phyloP scores from a whole-genome alignment of 345 rosid genomes.

The Rhodamnia argentea region DNA sequence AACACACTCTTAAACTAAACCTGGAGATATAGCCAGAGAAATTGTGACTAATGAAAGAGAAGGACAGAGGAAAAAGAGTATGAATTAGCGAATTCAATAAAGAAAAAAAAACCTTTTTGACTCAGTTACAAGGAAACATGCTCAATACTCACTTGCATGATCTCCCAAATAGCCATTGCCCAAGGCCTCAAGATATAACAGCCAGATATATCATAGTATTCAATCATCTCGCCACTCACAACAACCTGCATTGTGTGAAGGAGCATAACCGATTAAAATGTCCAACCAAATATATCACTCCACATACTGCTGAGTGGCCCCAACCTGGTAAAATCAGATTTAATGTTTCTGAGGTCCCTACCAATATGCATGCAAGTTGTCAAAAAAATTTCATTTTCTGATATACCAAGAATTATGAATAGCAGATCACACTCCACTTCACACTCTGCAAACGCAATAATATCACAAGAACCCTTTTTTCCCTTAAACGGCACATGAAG shows the following conservation, averaged over 20 bases:
- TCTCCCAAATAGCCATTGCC: conserved; percentile 95
- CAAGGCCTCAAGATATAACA: conserved; percentile 96
- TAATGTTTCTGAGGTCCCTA: background rate
- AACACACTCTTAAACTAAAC: background rate
- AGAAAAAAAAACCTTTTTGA: background rate
- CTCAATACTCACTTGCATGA: conserved; percentile 62
- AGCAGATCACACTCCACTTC: background rate
- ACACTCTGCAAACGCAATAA: background rate
- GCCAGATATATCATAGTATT: conserved; percentile 94
- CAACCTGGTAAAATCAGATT: background rate
- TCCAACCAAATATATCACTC: background rate
- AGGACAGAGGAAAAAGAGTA: background rate
- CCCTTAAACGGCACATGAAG: background rate
- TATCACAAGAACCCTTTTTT: background rate
- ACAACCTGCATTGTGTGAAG: conserved; percentile 39
- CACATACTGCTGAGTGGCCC: background rate
- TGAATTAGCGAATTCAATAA: background rate
- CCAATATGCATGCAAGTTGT: background rate
- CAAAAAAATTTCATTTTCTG: background rate
- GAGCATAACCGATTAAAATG: background rate
- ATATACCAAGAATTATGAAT: background rate
- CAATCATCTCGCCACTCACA: conserved; percentile 88
- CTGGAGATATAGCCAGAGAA: background rate
- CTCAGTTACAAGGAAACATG: background rate
- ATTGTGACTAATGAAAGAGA: background rate